Evolutionary conservation across 2,329 filamentous ascomycete genomes (phyloP), one percentile per base, ranked within the genome.

Genomic region (Rhytidhysteron rufulum): DNA sequence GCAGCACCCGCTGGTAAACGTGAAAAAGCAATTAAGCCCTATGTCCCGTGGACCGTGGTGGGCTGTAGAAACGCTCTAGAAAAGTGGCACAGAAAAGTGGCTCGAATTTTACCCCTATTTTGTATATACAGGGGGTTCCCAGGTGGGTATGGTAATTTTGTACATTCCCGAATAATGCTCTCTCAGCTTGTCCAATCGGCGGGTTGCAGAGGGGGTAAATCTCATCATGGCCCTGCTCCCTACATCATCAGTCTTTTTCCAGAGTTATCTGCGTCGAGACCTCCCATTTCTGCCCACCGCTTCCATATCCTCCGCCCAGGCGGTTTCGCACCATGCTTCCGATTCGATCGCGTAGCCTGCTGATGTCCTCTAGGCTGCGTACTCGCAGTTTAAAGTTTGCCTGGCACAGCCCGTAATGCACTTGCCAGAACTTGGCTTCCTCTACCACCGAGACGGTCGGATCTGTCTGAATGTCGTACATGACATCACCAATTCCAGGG

Each of bases 351-450:
- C 90, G 79, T 49, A 97, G 67, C 54, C 84, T 85, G 43, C 76
- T 75, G 43, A 94, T 70, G 5, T 83, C 78, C 11, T 84, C 79
- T 45, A 68, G 56, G 4, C 83, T 84, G 47, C 69, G 62, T 19
- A 95, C 79, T 43, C 83, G 78, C 16, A 98, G 67, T 64, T 88
- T 94, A 50, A 98, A 65, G 60, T 94, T 96, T 7, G 93, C 93
- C 85, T 97, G 95, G 59, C 89, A 95, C 30, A 97, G 74, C 2
- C 91, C 90, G 62, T 97, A 96, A 67, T 98, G 93, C 11, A 96
- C 93, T 70, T 98, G 93, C 93, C 93, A 98, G 66, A 98, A 95
- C 60, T 89, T 83, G 2, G 90, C 91, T 57, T 96, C 90, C 42
- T 96, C 88, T 34, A 98, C 82, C 1, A 78, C 77, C 32, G 78